Conservation (phyloP, 2,329 filamentous ascomycete species). For the Atkinsonella texensis region DNA sequence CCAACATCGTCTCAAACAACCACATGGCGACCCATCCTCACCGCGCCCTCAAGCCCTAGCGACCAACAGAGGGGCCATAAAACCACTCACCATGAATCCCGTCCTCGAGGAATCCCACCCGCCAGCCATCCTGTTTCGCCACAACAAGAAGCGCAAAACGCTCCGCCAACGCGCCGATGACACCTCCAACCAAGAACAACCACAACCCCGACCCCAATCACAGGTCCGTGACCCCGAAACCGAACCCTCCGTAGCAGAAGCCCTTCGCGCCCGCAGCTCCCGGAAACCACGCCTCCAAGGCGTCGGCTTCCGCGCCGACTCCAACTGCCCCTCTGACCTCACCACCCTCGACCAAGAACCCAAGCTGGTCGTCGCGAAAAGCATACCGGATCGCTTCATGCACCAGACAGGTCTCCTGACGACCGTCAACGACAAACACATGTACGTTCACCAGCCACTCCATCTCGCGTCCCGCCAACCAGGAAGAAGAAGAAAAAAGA, state of each 20-base stretch:
- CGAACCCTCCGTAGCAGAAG: constrained; percentile 32
- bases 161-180: constrained; percentile 39
- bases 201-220: background rate
- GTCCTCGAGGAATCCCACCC: constrained; percentile 15
- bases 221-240: constrained; percentile 10
- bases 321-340: constrained; percentile 10
- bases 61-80: background rate
- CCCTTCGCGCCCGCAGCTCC: constrained; percentile 40
- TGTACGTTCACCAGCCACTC: constrained; percentile 44
- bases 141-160: constrained; percentile 46
- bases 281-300: constrained; percentile 39
- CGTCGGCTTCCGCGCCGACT: constrained; percentile 39
- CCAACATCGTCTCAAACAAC: background rate
- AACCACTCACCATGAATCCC: constrained; percentile 11
- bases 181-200: background rate
- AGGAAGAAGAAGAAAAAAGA: background rate
- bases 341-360: constrained; percentile 19
- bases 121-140: constrained; percentile 36
- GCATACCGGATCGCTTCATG: constrained; percentile 45
- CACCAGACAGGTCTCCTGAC: constrained; percentile 58
- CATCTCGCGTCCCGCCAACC: no score
- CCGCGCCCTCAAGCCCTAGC: background rate
- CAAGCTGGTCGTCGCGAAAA: constrained; percentile 15
- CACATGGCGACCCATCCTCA: background rate
- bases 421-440: constrained; percentile 60